These are phyloP conservation scores for Mycothermus thermophilus DNA, from an alignment of 495 filamentous ascomycete genomes.

Conservation along the genomic window DNA sequence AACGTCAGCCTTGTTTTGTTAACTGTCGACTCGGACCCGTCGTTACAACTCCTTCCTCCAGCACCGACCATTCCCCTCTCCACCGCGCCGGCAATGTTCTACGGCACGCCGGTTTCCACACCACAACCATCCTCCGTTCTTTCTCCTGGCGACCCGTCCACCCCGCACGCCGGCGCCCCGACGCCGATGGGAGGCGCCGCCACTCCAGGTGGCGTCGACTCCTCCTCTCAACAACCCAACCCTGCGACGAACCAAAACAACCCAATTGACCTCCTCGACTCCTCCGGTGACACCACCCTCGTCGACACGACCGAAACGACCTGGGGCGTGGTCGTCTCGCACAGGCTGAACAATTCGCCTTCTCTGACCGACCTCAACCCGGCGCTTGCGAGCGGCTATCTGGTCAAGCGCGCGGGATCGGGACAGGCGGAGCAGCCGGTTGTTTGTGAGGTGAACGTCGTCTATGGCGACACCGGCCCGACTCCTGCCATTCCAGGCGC, in stretches of 20 bases:
- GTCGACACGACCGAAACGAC: slow-evolving; percentile 67
- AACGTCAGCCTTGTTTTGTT: slow-evolving; percentile 45
- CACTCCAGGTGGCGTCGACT: slow-evolving; percentile 38
- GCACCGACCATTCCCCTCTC: slow-evolving; percentile 28
- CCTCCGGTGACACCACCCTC: slow-evolving; percentile 47
- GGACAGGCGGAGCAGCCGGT: slow-evolving; percentile 48
- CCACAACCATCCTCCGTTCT: slow-evolving; percentile 37
- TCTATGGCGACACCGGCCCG: slow-evolving; percentile 42
- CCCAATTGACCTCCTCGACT: slow-evolving; percentile 39
- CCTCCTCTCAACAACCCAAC: slow-evolving; percentile 2
- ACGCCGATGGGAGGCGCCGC: slow-evolving; percentile 39
- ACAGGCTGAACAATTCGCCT: slow-evolving; percentile 55
- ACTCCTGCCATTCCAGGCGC: too few relatives aligned
- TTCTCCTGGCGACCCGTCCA: slow-evolving; percentile 43
- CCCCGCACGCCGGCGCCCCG: slow-evolving; percentile 31
- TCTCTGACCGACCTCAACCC: slow-evolving; percentile 50
- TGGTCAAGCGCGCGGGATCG: slow-evolving; percentile 57
- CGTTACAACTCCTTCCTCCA: slow-evolving; percentile 48
- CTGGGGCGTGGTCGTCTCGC: slow-evolving; percentile 61
- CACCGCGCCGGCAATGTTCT: slow-evolving; percentile 25
- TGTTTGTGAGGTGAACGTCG: slow-evolving; percentile 50
- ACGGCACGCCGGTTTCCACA: slow-evolving; percentile 44
- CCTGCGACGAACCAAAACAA: slow-evolving; percentile 4
- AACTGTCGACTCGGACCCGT: slow-evolving; percentile 51
- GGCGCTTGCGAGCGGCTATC: slow-evolving; percentile 55